Evolutionary conservation across 139 green algal genomes (phyloP), one percentile per base, ranked within the genome.

Genomic region (Nannochloris sp.): DNA sequence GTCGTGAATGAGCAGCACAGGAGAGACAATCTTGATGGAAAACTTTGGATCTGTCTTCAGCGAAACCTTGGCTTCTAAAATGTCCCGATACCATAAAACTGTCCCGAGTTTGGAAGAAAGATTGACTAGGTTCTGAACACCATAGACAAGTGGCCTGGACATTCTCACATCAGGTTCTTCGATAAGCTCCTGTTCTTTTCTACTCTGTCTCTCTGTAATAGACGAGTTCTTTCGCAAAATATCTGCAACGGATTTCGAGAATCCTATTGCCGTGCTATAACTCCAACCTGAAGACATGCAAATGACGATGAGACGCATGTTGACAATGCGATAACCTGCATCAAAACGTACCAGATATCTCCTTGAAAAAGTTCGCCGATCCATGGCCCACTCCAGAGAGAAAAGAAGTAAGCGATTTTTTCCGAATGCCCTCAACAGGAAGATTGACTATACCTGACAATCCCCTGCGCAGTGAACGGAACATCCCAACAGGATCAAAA

Each of bases 401-500:
- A 56, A 88, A 88, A 53, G 71, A 65, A 10, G 69, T 55, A 9
- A 74, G 61, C 5, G 75, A 74, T n/a, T 67, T 57, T 23, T 66
- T 43, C 46, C 70, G 61, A 16, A 77, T 54, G 12, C 49, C 81
- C 10, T 79, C 67, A 44, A 89, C n/a, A 3, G 81, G 82, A 49
- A 89, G 62, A 18, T 57, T 48, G 1, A 88, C 15, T 12, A 88
- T 62, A 65, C 83, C 68, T 10, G 27, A 48, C 15, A 85, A 36
- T 11, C 80, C 82, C 9, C 60, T 36, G 3, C 62, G 37, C 27
- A 89, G 25, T 6, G 61, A 78, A 5, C 57, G 53, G 23, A 88
- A 48, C 21, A 88, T 48, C 8, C 82, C 82, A 1, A 74, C 77
- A 21, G 82, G 82, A 68, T 88, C 89, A 70, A 88, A 71, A 36